Base-by-base conservation (phyloP, 2,329 filamentous ascomycete genomes). In the Microcyclospora tardicrescens region DNA sequence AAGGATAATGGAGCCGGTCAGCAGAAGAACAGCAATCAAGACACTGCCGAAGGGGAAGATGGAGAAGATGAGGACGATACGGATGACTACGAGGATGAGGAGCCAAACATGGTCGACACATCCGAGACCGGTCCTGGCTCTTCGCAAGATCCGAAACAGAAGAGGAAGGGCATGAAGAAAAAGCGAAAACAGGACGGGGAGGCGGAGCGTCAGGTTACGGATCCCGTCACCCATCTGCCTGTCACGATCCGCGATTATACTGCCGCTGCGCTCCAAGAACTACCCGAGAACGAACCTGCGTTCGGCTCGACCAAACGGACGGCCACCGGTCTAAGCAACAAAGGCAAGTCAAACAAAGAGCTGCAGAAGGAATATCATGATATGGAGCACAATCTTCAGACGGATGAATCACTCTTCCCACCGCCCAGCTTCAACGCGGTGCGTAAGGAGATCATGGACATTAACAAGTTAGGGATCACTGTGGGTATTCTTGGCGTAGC, bases 161-260 rank as follows among this genome's bases (percentile, higher is more conserved):
- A 64, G 42, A 56, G 68, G 30, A 71, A 71, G 52, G 48, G 55
- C 10, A 64, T 71, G 62, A 68, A 71, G 51, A 24, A 24, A 8
- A 64, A 69, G 41, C 60, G 59, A 42, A 61, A 57, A 34, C 12
- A 32, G 4, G 60, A 64, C 24, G 64, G 69, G 41, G 60, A 64
- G 24, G 64, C 67, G 16, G 66, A 69, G 41, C 63, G 71, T 42
- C 68, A 80, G 53, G 79, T 84, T 34, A 84, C 79, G 1, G 80
- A 84, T 51, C 79, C 79, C 0, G 69, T 84, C 30, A 84, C 80
- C 1, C 80, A 84, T 58, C 64, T 84, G 2, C 78, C 79, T 2
- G 69, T 83, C 35, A 65, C 61, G 28, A 79, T 83, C 28, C 76
- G 81, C 52, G 80, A 84, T 52, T 77, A 77, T 49, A 82, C 79